Base-by-base conservation (phyloP, 495 filamentous ascomycete genomes). In the Penicillium canariense region DNA sequence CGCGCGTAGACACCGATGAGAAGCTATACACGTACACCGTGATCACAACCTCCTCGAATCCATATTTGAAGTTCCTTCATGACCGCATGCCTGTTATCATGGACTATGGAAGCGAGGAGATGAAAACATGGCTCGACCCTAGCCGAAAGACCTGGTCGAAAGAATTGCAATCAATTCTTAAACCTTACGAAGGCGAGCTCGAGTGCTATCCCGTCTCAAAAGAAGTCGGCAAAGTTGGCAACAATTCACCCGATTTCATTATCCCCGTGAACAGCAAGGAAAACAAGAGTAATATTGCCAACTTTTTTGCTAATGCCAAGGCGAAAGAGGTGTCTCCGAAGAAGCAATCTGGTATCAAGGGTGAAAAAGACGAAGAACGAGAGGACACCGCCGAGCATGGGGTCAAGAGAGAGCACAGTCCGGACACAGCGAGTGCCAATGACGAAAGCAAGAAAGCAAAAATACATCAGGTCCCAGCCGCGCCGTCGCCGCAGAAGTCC, bases 161-260 rank as follows among this genome's bases (percentile, higher is more conserved):
- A 46, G 87, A 93, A 18, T 72, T 98, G 28, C 91, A 96, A 63
- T 73, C 68, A 2, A 69, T 94, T 9, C 65, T 97, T 23, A 85
- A 81, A 60, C 91, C 94, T 0, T 97, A 84, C 55, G 68, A 79
- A 23, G 89, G 89, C 0, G 89, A 90, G 52, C 70, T 98, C 26
- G 92, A 95, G 36, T 84, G 87, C 25, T 97, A 96, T 66, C 81
- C 86, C 12, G 94, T 98, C 2, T 81, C 80, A 40, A 89, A 89
- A 66, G 92, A 94, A 11, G 94, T 98, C 0, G 91, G 91, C 0
- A 97, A 96, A 72, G 94, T 96, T 2, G 91, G 93, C n/a, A 96
- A 96, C 56, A 88, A 96, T 65, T 90, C 86, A 15, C 84, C 87
- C 0, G 78, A 75, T 2, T 96, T 97, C 65, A 81, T 97, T 34